phyloP scores from a whole-genome alignment of 106 monocot genomes.

The Apostasia ramifera region DNA sequence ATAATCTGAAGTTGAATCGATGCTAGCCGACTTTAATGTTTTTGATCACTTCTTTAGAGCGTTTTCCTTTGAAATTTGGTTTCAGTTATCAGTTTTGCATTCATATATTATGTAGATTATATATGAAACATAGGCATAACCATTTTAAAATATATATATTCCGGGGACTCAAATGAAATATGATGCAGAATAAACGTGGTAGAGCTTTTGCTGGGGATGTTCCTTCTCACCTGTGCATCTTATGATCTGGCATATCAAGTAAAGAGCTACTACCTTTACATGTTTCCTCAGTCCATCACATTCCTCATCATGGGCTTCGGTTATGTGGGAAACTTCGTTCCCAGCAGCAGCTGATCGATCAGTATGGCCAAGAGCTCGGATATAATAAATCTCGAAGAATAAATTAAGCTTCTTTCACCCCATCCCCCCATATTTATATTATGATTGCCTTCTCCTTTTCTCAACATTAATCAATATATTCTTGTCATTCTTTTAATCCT shows the following conservation, averaged over 20 bases:
- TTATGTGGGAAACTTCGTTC: constrained; percentile 6
- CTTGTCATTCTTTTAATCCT: no score
- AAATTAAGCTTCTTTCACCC: no score
- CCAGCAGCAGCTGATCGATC: background rate
- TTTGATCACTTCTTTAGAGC: no score
- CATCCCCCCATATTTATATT: no score
- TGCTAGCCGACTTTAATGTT: no score
- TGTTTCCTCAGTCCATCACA: constrained; percentile 11
- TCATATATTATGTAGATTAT: background rate
- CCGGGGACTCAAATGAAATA: background rate
- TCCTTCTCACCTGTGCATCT: constrained; percentile 11
- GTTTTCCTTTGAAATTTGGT: no score
- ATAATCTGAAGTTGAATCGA: no score
- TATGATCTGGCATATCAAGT: constrained; percentile 2
- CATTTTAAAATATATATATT: background rate
- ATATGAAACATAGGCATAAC: background rate
- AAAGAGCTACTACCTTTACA: constrained; percentile 6
- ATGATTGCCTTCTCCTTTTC: no score
- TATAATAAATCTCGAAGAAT: no score
- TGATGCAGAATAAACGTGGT: constrained; percentile 7
- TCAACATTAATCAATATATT: no score
- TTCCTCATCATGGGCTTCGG: constrained; percentile 20
- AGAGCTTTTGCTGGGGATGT: constrained; percentile 10
- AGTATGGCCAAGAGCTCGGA: no score
- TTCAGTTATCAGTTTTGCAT: background rate